Evolutionary conservation across 805 yeast genomes (phyloP), one percentile per base, ranked within the genome.

Genomic region (Debaryomyces castellii): DNA sequence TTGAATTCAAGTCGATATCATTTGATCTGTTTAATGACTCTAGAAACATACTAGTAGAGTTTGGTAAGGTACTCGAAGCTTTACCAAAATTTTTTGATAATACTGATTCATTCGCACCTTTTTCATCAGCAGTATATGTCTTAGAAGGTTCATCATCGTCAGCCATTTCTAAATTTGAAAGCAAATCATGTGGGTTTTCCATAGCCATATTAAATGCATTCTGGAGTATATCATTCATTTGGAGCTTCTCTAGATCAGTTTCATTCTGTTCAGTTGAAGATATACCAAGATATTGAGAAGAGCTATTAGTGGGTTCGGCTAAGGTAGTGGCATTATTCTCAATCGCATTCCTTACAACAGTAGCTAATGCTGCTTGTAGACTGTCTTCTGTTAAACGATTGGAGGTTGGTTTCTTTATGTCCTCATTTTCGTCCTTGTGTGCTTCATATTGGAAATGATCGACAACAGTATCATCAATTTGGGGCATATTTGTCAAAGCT

Each of bases 121-220:
- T 28, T 23, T 25, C 48, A n/a, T 14, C 21, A n/a, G 25, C 12
- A 14, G 23, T 40, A 27, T 48, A 30, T 7, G 44, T 21, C 43
- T 30, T 40, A 38, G 22, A 20, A 17, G 40, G 37, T 12, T 30
- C 51, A 7, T 51, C 51, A 10, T 60, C 62, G 4, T 60, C 69
- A 20, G 22, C 38, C 34, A 60, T 55, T 24, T 68, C 71, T 41
- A 69, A 49, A 39, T 64, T 67, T 3, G 62, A 64, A 65, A 72
- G 57, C 55, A 75, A 55, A 63, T 77, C 62, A 55, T 62, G 59
- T 52, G 85, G 85, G 48, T 83, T 80, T 49, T 80, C 85, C 73
- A 82, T 80, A 0, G 91, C 94, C 84, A 87, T 74, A 39, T 80
- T 79, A 67, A 86, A 76, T 1, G 92, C 94, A 64, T 84, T 84